phyloP scores from a whole-genome alignment of 2,329 filamentous ascomycete genomes.

The Talaromyces sp. region DNA sequence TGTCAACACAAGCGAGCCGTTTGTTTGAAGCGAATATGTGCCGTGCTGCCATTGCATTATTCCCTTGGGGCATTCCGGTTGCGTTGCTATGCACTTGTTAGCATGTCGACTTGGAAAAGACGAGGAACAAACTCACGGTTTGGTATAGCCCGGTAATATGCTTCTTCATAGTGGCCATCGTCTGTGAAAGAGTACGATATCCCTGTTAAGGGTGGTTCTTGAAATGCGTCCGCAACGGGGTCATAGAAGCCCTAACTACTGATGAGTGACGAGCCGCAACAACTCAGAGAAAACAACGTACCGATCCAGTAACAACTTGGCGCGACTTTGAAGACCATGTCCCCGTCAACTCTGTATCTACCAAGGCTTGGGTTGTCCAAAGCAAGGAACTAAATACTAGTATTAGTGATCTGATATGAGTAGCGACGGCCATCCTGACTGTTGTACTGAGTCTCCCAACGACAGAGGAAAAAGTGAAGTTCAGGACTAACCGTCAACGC shows the following conservation, averaged over 20 bases:
- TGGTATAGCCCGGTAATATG: slow-evolving; percentile 66
- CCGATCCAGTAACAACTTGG: slow-evolving; percentile 67
- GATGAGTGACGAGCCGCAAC: background rate
- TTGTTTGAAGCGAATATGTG: slow-evolving; percentile 54
- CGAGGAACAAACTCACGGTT: slow-evolving; percentile 57
- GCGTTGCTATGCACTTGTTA: slow-evolving; percentile 47
- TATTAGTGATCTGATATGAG: slow-evolving; percentile 32
- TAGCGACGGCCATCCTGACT: slow-evolving; percentile 20
- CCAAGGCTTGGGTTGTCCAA: slow-evolving; percentile 41
- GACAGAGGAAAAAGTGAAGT: background rate
- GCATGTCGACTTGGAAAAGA: slow-evolving; percentile 13
- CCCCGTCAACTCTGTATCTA: slow-evolving; percentile 57
- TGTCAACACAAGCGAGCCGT: slow-evolving; percentile 59
- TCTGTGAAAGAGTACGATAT: slow-evolving; percentile 72
- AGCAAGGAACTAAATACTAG: slow-evolving; percentile 37
- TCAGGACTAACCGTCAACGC: slow-evolving; percentile 9
- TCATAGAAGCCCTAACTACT: slow-evolving; percentile 64
- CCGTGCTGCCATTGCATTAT: slow-evolving; percentile 75
- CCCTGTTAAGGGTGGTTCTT: slow-evolving; percentile 65
- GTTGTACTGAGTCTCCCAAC: background rate
- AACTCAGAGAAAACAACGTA: slow-evolving; percentile 41
- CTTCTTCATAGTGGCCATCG: slow-evolving; percentile 67
- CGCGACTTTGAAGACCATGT: slow-evolving; percentile 72
- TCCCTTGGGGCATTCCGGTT: slow-evolving; percentile 61
- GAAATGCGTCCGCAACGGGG: slow-evolving; percentile 62